Conservation (phyloP, 768 basidiomycete species). For the Boletus rubropictus region DNA sequence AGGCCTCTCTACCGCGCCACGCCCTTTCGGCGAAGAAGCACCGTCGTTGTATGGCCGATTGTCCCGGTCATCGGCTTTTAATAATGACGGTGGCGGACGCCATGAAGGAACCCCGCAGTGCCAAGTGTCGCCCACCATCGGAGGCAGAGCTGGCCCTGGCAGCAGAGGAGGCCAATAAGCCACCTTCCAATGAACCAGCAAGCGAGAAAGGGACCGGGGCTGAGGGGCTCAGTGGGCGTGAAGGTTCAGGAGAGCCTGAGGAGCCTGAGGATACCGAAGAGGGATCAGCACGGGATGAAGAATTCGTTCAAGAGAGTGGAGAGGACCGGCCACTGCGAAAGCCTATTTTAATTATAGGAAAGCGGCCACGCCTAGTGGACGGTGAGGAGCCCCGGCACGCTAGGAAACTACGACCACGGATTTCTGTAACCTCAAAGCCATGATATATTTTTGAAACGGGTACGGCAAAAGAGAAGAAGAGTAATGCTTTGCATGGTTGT, state of each 20-base stretch:
- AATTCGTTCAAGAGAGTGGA: neutral
- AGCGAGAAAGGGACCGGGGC: neutral
- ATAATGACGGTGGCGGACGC: conserved; percentile 14
- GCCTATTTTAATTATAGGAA: neutral
- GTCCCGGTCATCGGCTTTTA: conserved; percentile 23
- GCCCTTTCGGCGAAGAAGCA: conserved; percentile 23
- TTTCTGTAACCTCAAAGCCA: neutral
- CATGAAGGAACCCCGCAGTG: conserved; percentile 17
- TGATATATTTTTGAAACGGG: neutral
- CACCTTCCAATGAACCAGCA: neutral
- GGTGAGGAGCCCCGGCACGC: conserved; percentile 9
- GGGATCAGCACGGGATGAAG: conserved; percentile 7
- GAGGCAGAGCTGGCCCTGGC: conserved; percentile 19
- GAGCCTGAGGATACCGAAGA: conserved; percentile 10
- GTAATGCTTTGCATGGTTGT: neutral
- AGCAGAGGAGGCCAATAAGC: conserved; percentile 4
- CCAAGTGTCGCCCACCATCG: conserved; percentile 19
- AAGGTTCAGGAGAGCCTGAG: conserved; percentile 10
- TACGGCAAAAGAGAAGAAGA: neutral
- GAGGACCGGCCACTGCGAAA: conserved; percentile 1
- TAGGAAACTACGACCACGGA: conserved; percentile 15
- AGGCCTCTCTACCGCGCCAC: conserved; percentile 21
- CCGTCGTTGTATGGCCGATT: conserved; percentile 10
- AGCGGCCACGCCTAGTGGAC: conserved; percentile 12
- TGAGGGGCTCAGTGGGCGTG: neutral